A percentile compares a stretch with the other conserved stretches of the same genome.
phyloP scores from a whole-genome alignment of 805 yeast genomes.

The Candida railenensis region DNA sequence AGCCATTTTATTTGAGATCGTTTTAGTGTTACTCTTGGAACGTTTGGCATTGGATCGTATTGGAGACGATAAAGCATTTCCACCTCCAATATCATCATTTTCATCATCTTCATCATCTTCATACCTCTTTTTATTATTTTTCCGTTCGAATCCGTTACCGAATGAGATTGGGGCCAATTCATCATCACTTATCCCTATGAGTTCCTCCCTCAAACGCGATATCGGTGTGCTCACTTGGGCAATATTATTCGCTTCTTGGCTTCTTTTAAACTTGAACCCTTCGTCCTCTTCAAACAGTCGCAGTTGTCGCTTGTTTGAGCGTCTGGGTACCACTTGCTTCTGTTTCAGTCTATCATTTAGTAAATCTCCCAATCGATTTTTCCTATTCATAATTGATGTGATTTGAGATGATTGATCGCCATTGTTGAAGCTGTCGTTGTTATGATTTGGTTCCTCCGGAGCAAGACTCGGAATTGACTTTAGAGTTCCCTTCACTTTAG shows the following conservation, averaged over 20 bases:
- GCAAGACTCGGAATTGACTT: not conserved
- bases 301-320: slow-evolving; percentile 2
- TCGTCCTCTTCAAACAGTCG: slow-evolving; percentile 22
- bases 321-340: not conserved
- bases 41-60: slow-evolving; percentile 4
- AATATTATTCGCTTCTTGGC: slow-evolving; percentile 9
- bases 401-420: not conserved
- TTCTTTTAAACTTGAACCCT: slow-evolving; percentile 31
- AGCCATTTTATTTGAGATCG: slow-evolving; percentile 4
- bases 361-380: slow-evolving; percentile 4
- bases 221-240: slow-evolving; percentile 23
- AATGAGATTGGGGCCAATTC: slow-evolving; percentile 8
- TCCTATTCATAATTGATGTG: slow-evolving; percentile 4
- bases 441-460: not conserved
- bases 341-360: not conserved
- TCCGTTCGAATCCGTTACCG: not conserved
- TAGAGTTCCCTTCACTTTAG: not conserved
- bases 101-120: slow-evolving; percentile 1
- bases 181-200: slow-evolving; percentile 13
- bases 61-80: slow-evolving; percentile 1
- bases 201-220: slow-evolving; percentile 18
- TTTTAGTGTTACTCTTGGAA: not conserved
- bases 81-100: not conserved
- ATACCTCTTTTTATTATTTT: not conserved
- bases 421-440: not conserved